A percentile compares a stretch with the other conserved stretches of the same genome.
Evolutionary conservation across 352 stramenopile species (phyloP).

Genomic region (Elongisporangium senticosum): DNA sequence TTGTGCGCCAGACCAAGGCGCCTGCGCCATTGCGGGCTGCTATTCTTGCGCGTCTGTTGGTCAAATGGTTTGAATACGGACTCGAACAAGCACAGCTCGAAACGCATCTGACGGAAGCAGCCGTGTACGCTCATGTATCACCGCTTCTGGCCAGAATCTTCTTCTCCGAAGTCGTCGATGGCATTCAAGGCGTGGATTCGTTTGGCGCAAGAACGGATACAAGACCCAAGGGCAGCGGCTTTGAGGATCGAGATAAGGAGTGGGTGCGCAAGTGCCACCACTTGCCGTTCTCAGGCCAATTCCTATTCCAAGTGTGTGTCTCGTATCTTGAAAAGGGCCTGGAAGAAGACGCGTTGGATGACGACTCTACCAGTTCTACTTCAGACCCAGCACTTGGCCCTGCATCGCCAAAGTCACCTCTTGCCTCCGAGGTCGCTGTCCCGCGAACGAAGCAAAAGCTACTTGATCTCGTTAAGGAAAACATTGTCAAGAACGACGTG

Average conservation of each 20-base stretch:
- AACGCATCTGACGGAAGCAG: constrained; percentile 48
- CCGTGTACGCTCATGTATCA: constrained; percentile 55
- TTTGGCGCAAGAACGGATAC: constrained; percentile 6
- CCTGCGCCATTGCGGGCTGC: constrained; percentile 37
- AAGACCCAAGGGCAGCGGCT: constrained; percentile 14
- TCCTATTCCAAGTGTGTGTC: constrained; percentile 71
- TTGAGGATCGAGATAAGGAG: constrained; percentile 72
- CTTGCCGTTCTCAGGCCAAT: constrained; percentile 73
- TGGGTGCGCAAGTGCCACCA: constrained; percentile 73
- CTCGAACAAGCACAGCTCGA: constrained; percentile 54
- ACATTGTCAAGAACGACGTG: constrained; percentile 70
- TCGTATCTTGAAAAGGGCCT: constrained; percentile 42
- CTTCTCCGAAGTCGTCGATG: constrained; percentile 61
- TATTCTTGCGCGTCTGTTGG: constrained; percentile 70
- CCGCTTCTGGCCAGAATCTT: constrained; percentile 67
- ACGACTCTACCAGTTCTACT: not conserved
- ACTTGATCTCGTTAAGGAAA: constrained; percentile 66
- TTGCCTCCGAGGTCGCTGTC: constrained; percentile 1
- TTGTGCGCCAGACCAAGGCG: constrained; percentile 39
- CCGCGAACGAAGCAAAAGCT: constrained; percentile 24
- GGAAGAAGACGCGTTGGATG: not conserved
- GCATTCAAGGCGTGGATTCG: constrained; percentile 25
- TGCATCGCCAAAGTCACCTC: not conserved
- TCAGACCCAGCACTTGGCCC: not conserved
- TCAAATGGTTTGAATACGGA: constrained; percentile 83